Conservation (phyloP, 345 rosid species). For the Lenwebbia sp. region DNA sequence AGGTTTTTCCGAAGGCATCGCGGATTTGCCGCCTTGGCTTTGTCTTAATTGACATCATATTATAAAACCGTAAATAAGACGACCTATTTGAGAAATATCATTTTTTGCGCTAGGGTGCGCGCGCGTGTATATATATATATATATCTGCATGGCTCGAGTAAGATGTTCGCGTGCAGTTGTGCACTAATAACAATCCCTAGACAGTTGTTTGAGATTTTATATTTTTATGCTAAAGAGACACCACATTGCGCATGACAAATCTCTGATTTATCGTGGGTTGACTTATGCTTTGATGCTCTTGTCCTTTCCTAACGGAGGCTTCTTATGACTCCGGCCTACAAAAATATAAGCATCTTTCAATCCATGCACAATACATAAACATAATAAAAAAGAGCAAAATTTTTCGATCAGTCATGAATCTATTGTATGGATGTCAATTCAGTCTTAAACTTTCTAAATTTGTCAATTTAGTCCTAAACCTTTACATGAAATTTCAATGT, state of each 20-base stretch:
- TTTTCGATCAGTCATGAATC: fast-evolving
- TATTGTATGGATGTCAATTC: fast-evolving
- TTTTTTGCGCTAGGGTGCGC: too few species aligned
- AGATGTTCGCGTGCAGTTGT: too few species aligned
- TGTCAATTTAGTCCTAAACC: fast-evolving
- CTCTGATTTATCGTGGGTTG: background rate
- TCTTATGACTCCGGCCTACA: background rate
- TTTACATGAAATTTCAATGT: fast-evolving
- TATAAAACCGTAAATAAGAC: too few species aligned
- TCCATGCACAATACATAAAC: too few species aligned
- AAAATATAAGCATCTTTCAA: background rate
- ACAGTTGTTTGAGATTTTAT: background rate
- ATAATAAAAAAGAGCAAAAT: too few species aligned
- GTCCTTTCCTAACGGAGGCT: background rate
- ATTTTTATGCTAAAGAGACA: background rate
- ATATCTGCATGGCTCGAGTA: too few species aligned
- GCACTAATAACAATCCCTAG: background rate
- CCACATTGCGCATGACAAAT: background rate
- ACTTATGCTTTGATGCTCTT: background rate
- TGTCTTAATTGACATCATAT: background rate
- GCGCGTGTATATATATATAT: too few species aligned
- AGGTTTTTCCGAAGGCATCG: background rate
- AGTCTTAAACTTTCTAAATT: fast-evolving
- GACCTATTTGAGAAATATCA: background rate
- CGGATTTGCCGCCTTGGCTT: background rate